Base-by-base conservation (phyloP, 192 early-diverging fungal species). In the Gryganskiella cystojenkinii region DNA sequence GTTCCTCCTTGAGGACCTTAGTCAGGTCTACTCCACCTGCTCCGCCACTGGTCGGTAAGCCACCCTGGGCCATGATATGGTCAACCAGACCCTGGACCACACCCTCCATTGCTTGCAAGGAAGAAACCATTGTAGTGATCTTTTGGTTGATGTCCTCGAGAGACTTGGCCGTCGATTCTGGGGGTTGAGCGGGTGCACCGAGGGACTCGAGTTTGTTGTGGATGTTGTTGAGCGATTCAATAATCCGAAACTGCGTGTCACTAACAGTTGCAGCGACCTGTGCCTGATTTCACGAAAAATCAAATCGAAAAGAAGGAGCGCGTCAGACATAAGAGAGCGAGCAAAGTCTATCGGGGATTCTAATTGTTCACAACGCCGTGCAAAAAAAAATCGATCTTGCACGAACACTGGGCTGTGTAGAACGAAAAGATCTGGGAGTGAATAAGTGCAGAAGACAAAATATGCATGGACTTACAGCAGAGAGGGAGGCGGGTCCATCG, bases 41-140 rank as follows among this genome's bases (percentile, higher is more conserved):
- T 4, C 11, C 15, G 19, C 22, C 14, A 0, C 9, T 14, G 1
- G 20, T 11, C 15, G 11, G n/a, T 4, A 62, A 37, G 5, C 73
- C 64, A 0, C 67, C 66, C 31, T 78, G 66, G 6, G 63, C n/a
- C 43, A 53, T 37, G 25, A 78, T 69, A 56, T 78, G 74, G 7
- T 69, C 67, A 6, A 78, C 74, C 4, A 78, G 24, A 35, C 74
- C 74, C n/a, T 78, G 66, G n/a, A 78, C 74, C 6, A 78, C 74
- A 37, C 10, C 47, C n/a, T 78, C 74, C 74, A 78, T 78, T 3
- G 74, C 74, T 28, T 78, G 74, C 35, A 78, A 4, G 5, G 74
- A 78, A 3, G 65, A 57, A 0, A 50, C 67, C 65, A 78, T 69
- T 2, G 53, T 30, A 3, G 37, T 62, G 34, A 78, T 68, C 24